Conservation (phyloP, 73 alveolate genomes). For the Urostyla sp. region DNA sequence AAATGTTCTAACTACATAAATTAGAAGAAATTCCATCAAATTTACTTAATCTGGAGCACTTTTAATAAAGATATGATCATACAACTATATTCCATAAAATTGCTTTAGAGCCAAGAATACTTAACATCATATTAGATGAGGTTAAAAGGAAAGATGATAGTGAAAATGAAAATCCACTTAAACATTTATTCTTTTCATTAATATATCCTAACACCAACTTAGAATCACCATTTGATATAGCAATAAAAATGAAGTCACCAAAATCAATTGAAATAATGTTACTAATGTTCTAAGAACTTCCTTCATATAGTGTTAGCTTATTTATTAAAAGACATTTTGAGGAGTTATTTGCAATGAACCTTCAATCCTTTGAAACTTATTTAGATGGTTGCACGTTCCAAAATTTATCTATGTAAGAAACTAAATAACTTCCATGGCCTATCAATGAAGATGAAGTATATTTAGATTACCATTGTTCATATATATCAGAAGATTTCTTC, state of each 20-base stretch:
- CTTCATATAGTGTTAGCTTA: neutral
- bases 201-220: neutral
- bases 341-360: conserved; percentile 29
- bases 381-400: conserved; percentile 17
- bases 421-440: conserved; percentile 9
- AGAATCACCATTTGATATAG: conserved; percentile 31
- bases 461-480: conserved; percentile 30
- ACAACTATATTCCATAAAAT: conserved; percentile 6
- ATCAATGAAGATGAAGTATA: conserved; percentile 8
- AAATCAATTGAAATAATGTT: conserved; percentile 41
- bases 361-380: conserved; percentile 5
- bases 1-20: too few species aligned
- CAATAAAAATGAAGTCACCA: conserved; percentile 28
- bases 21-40: too few species aligned
- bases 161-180: conserved; percentile 3
- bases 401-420: conserved; percentile 30
- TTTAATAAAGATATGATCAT: conserved; percentile 1
- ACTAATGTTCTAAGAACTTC: conserved; percentile 20
- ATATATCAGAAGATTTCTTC: conserved; percentile 9
- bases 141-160: conserved; percentile 13
- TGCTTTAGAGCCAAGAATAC: conserved; percentile 9
- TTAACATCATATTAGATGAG: neutral
- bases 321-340: conserved; percentile 31
- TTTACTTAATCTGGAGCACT: too few species aligned
- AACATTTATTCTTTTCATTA: too few species aligned